These are phyloP conservation scores for Astrothelium subdiscretum DNA, from an alignment of 495 filamentous ascomycete genomes.

Conservation along the genomic window DNA sequence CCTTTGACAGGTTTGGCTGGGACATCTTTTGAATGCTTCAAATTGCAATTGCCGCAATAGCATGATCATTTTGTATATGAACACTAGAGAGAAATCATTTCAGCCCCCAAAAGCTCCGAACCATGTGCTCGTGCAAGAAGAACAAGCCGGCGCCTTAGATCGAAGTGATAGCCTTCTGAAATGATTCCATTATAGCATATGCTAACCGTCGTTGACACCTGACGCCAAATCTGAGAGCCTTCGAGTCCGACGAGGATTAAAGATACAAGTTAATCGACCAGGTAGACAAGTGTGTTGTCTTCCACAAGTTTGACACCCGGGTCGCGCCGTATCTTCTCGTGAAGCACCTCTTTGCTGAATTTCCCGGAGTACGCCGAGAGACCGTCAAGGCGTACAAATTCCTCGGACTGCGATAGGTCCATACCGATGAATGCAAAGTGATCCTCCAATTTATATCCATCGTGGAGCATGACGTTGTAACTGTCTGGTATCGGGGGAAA, in stretches of 20 bases:
- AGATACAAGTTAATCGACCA: not conserved
- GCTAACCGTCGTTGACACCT: too few relatives aligned
- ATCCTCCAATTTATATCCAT: not conserved
- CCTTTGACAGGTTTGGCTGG: too few relatives aligned
- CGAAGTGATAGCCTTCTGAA: too few relatives aligned
- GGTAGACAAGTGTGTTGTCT: not conserved
- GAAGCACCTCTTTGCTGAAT: not conserved
- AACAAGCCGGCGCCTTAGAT: too few relatives aligned
- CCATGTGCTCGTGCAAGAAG: too few relatives aligned
- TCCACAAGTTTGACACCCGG: not conserved
- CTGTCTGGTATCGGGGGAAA: not conserved
- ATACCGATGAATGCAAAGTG: not conserved
- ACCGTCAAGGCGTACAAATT: not conserved
- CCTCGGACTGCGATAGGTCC: not conserved
- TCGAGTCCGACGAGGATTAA: not conserved
- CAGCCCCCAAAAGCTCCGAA: too few relatives aligned
- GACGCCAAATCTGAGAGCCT: too few relatives aligned
- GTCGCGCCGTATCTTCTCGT: not conserved
- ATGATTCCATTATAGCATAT: too few relatives aligned
- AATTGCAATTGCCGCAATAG: too few relatives aligned
- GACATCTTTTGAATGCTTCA: too few relatives aligned
- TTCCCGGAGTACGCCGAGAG: not conserved
- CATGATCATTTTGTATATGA: too few relatives aligned
- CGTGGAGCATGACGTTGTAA: not conserved
- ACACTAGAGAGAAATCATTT: too few relatives aligned